Evolutionary conservation across 75 land plant genomes (phyloP), one percentile per base, ranked within the genome.

Genomic region (Cunninghamia lanceolata): DNA sequence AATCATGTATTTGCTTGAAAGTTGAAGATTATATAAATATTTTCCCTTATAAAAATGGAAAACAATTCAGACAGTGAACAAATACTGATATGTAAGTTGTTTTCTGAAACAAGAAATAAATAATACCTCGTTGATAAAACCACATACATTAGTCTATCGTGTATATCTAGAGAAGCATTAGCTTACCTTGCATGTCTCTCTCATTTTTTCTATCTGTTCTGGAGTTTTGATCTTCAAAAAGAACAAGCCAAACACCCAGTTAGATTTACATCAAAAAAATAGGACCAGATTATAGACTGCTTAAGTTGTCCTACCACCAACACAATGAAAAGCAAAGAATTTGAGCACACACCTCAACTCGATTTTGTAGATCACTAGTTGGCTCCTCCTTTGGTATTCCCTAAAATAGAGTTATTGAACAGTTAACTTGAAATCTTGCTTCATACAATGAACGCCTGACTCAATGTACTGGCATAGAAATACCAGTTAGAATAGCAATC

Each of bases 141-240:
- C n/a, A n/a, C 0, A 43, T 9, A 82, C 2, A 81, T 36, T 21
- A 38, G 0, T 38, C 38, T 19, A 50, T 45, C 9, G 8, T 3
- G 47, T 5, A n/a, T 35, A 9, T 35, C 66, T 82, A 63, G 40
- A 85, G 16, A 46, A 87, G 85, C 34, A 70, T 77, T 45, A 70
- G 80, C 92, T 87, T 92, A 98, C 99, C 88, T 94, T 91, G 82
- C 98, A 93, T 17, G 95, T 91, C 86, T 94, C 93, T 88, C 99
- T 91, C 95, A 98, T 92, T 91, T 88, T 94, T 81, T 93, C 91
- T 59, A 98, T 98, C 84, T 94, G 98, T 38, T 96, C 95, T 83
- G 94, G 93, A 91, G 99, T 89, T 87, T 98, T 98, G 81, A 98
- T 94, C 99, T 98, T 89, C 86, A 88, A 76, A 83, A 83, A 87